A percentile compares a stretch with the other conserved stretches of the same genome.
These are phyloP conservation scores for Nakazawaea pomicola DNA, from an alignment of 805 yeast species.

Conservation along the genomic window DNA sequence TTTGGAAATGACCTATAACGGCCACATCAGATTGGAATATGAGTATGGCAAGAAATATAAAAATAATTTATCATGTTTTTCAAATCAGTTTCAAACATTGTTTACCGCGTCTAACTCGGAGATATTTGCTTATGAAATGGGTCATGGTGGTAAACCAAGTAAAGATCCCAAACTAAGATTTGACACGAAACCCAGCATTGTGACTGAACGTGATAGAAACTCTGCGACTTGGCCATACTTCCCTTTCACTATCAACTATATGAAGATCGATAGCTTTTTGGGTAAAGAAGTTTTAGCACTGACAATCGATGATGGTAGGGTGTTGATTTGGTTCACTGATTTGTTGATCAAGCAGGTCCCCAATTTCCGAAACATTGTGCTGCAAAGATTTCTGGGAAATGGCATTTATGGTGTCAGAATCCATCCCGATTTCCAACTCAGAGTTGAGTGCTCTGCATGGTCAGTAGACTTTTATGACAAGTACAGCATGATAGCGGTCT, in stretches of 20 bases:
- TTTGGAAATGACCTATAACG: conserved; percentile 22
- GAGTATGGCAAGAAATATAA: conserved; percentile 32
- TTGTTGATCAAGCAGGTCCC: conserved; percentile 21
- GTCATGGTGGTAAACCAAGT: conserved; percentile 29
- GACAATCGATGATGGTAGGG: conserved; percentile 54
- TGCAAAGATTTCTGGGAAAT: background rate
- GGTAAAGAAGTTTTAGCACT: conserved; percentile 39
- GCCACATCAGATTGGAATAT: conserved; percentile 20
- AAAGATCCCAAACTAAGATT: conserved; percentile 25
- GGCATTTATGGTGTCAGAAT: conserved; percentile 13
- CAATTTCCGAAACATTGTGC: background rate
- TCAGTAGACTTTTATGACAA: conserved; percentile 44
- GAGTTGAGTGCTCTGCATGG: conserved; percentile 51
- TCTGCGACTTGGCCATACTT: conserved; percentile 46
- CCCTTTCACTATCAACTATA: conserved; percentile 53
- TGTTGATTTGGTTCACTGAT: conserved; percentile 32
- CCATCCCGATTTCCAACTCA: conserved; percentile 24
- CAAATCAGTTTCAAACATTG: conserved; percentile 17
- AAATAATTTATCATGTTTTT: conserved; percentile 31
- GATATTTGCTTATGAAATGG: conserved; percentile 24
- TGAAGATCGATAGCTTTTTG: conserved; percentile 34
- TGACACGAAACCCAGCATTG: conserved; percentile 36
- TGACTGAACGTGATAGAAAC: conserved; percentile 34
- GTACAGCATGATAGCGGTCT: conserved; percentile 36
- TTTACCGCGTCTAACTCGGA: conserved; percentile 32